Conservation (phyloP, 257 asterid species). For the Solanum virginianum region DNA sequence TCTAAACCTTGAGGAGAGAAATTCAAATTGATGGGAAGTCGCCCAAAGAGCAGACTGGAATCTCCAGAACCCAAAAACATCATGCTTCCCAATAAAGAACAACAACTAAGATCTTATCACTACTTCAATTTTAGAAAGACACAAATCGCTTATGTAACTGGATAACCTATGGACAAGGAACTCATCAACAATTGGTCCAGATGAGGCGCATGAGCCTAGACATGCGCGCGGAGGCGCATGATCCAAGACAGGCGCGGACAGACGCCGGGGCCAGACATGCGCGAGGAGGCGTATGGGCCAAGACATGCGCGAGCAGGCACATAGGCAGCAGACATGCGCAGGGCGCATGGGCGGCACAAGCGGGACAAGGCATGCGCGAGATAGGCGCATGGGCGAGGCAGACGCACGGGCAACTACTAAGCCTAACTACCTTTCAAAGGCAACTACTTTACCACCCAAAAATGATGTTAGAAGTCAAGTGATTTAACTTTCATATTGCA, state of each 20-base stretch:
- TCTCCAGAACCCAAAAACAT: background rate
- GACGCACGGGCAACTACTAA: background rate
- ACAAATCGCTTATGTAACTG: background rate
- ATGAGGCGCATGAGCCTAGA: no score
- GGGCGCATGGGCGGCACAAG: no score
- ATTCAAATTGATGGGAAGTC: background rate
- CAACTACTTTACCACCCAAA: background rate
- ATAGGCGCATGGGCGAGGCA: no score
- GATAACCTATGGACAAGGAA: background rate
- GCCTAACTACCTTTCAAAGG: background rate
- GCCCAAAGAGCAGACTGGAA: background rate
- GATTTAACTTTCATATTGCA: background rate
- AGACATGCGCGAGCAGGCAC: no score
- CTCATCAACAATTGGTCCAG: background rate
- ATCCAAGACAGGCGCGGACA: no score
- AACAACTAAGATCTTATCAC: background rate
- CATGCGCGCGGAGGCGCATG: no score
- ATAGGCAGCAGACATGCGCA: no score
- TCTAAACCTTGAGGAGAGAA: background rate
- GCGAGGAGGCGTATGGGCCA: no score
- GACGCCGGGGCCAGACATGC: no score
- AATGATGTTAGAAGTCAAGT: background rate
- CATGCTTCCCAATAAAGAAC: background rate
- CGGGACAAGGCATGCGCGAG: no score
- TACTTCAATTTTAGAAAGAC: background rate